These are phyloP conservation scores for Lyophyllum semitale DNA, from an alignment of 768 basidiomycete species.

Conservation along the genomic window DNA sequence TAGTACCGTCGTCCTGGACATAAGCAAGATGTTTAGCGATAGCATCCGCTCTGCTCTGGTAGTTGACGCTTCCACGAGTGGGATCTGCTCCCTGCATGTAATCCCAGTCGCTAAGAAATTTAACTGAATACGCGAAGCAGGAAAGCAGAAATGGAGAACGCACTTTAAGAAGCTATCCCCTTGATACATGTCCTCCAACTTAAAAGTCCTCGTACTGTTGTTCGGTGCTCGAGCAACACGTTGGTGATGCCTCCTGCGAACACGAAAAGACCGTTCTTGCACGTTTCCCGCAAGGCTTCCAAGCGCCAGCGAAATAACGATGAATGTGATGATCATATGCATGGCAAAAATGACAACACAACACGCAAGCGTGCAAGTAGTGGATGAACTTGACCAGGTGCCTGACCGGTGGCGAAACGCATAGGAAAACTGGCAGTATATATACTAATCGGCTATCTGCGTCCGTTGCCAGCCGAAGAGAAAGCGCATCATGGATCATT, in stretches of 20 bases:
- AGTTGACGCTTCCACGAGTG: slow-evolving; percentile 72
- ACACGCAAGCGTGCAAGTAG: not conserved
- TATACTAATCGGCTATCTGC: not conserved
- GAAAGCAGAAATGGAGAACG: slow-evolving; percentile 15
- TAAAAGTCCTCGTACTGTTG: slow-evolving; percentile 19
- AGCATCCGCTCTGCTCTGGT: slow-evolving; percentile 49
- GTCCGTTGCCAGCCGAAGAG: not conserved
- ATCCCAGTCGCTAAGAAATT: slow-evolving; percentile 54
- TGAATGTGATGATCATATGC: slow-evolving; percentile 9
- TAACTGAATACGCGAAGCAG: not conserved
- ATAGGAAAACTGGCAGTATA: not conserved
- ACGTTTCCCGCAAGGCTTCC: slow-evolving; percentile 5
- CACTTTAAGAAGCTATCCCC: slow-evolving; percentile 67
- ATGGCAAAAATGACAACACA: slow-evolving; percentile 6
- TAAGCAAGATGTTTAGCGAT: slow-evolving; percentile 56
- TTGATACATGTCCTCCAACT: slow-evolving; percentile 34
- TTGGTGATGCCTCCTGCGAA: slow-evolving; percentile 9
- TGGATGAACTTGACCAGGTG: slow-evolving; percentile 3
- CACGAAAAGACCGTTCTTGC: slow-evolving; percentile 3
- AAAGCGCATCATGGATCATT: not conserved
- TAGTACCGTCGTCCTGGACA: slow-evolving; percentile 57
- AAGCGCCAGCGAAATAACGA: not conserved
- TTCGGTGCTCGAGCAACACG: slow-evolving; percentile 3
- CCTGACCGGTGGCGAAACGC: not conserved
- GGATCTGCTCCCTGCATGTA: slow-evolving; percentile 69